Evolutionary conservation across 495 filamentous ascomycete genomes (phyloP), one percentile per base, ranked within the genome.

Genomic region (Antarctomyces pellizariae): DNA sequence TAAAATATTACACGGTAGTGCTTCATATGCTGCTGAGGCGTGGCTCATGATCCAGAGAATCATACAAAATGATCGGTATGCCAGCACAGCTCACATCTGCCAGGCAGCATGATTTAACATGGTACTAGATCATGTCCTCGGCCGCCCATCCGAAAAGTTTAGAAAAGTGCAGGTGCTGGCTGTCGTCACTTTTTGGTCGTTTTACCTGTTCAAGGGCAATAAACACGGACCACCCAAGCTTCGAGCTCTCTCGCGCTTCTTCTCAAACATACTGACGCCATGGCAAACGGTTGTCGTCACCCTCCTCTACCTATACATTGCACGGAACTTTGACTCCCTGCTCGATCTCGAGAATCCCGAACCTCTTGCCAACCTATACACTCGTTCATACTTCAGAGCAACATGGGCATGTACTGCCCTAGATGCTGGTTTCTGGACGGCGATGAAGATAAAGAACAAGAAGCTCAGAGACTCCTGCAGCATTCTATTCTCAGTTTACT

Each of bases 391-490:
- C 52, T 97, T 93, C 50, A 71, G 89, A 25, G 89, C 86, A 41
- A 95, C 86, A 54, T 95, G 84, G 86, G 67, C 92, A 13, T 72
- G 84, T 20, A 97, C 86, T 0, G 86, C 79, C 0, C 47, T 97
- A 31, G 86, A 97, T 44, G 86, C 86, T 6, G 86, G 86, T 0
- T 97, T 92, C 47, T 97, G 86, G 86, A 90, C 80, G 0, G 89
- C 86, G 3, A 97, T 97, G 86, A 72, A 67, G 29, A 75, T 97
- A 26, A 63, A 62, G 24, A 64, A 57, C 29, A 83, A 78, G 38
- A 80, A 75, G 73, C 42, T 89, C 10, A 59, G 78, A 13, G 83
- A 95, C 44, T 41, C 90, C 9, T 63, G 69, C 3, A 80, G 74
- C 34, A 57, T 97, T 12, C 56, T 75, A 13, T 95, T 92, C 43